Percentiles rank a stretch among this genome's conserved stretches.
Conservation (phyloP, 345 rosid species). For the Bruguiera sexangula region DNA sequence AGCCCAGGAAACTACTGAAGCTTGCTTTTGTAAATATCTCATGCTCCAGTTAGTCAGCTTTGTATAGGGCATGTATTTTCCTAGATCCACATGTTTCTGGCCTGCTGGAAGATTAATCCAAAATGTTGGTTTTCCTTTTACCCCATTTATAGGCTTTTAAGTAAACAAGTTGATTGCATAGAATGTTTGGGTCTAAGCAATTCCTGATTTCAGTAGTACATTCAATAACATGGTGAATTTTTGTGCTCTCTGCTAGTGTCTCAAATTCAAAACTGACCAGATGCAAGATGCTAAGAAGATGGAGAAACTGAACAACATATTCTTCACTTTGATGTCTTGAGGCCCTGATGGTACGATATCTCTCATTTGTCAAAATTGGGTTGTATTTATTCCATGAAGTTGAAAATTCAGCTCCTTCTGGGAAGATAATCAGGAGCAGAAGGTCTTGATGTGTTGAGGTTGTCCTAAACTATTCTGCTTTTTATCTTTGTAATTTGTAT, state of each 20-base stretch:
- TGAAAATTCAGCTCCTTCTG: not conserved
- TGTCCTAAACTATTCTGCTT: constrained; percentile 8
- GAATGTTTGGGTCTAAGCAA: not conserved
- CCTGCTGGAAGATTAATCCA: not conserved
- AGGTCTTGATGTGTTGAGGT: not conserved
- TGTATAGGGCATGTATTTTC: no score
- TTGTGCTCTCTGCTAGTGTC: constrained; percentile 50
- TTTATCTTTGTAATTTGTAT: constrained; percentile 5
- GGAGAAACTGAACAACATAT: constrained; percentile 94
- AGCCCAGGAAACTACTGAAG: not conserved
- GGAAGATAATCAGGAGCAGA: not conserved
- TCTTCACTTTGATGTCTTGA: constrained; percentile 87
- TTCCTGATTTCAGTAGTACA: not conserved
- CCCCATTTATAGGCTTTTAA: not conserved
- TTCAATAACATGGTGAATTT: not conserved
- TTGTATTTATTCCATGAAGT: not conserved
- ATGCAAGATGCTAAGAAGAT: constrained; percentile 97
- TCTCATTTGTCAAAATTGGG: not conserved
- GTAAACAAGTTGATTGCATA: not conserved
- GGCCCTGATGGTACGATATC: constrained; percentile 75
- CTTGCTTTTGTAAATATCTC: no score
- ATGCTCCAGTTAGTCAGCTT: not conserved
- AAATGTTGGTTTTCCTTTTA: not conserved
- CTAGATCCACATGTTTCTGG: not conserved
- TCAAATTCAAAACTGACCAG: constrained; percentile 97